Evolutionary conservation across 1,284 basidiomycete species (phyloP).

Genomic region (Lignosus rhinocerotis): DNA sequence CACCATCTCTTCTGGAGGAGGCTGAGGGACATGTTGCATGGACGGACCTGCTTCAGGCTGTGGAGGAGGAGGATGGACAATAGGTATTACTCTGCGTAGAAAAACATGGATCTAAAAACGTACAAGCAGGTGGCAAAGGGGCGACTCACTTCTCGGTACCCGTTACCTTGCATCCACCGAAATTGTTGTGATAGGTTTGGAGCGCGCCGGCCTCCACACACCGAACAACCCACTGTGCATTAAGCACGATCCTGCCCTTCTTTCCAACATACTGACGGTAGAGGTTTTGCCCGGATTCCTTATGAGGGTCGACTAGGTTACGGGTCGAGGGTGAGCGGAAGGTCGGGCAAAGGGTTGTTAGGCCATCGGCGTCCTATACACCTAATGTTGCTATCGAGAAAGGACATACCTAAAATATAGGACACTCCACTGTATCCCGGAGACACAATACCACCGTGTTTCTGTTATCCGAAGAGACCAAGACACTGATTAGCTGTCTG

Average conservation of each 20-base stretch:
- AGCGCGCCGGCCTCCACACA: slow-evolving; percentile 66
- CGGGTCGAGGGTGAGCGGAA: slow-evolving; percentile 5
- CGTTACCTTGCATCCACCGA: slow-evolving; percentile 76
- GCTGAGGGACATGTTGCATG: slow-evolving; percentile 17
- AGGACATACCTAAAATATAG: slow-evolving; percentile 69
- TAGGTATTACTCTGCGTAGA: slow-evolving; percentile 18
- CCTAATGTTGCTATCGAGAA: background rate
- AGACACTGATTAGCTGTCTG: background rate
- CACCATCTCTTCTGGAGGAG: slow-evolving; percentile 13
- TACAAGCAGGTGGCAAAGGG: background rate
- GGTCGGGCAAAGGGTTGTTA: background rate
- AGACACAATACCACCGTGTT: slow-evolving; percentile 71
- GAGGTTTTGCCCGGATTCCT: slow-evolving; percentile 76
- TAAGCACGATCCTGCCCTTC: slow-evolving; percentile 74
- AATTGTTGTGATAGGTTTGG: slow-evolving; percentile 72
- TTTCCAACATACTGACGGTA: slow-evolving; percentile 75
- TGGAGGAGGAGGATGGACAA: slow-evolving; percentile 14
- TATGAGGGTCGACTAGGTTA: slow-evolving; percentile 65
- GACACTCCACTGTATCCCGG: slow-evolving; percentile 72
- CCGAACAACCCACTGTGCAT: slow-evolving; percentile 70
- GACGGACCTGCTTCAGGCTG: slow-evolving; percentile 22
- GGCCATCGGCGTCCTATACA: slow-evolving; percentile 4
- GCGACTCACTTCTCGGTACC: slow-evolving; percentile 63
- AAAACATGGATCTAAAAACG: background rate
- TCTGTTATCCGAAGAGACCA: slow-evolving; percentile 41